Evolutionary conservation across 2,329 filamentous ascomycete species (phyloP).

Genomic region (Diplodia sapinea): DNA sequence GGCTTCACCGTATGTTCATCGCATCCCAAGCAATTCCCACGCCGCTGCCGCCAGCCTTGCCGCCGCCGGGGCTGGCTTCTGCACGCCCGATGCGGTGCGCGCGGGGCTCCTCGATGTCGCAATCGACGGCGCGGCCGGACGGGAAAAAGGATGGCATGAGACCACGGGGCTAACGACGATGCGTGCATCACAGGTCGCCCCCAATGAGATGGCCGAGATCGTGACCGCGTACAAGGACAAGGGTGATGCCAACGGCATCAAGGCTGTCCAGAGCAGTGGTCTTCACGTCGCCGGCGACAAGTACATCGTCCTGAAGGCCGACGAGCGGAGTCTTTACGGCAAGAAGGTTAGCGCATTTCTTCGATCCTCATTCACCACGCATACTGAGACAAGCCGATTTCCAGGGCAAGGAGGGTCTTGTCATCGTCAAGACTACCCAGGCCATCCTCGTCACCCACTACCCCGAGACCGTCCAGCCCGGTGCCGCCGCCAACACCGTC

Average conservation of each 20-base stretch:
- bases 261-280: slow-evolving; percentile 73
- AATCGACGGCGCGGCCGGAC: slow-evolving; percentile 12
- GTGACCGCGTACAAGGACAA: slow-evolving; percentile 60
- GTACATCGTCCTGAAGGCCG: slow-evolving; percentile 77
- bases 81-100: slow-evolving; percentile 1
- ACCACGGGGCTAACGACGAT: slow-evolving; percentile 17
- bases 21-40: slow-evolving; percentile 21
- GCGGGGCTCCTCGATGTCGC: slow-evolving; percentile 16
- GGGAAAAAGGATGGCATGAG: slow-evolving; percentile 31
- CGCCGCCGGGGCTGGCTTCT: background rate
- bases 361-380: slow-evolving; percentile 27
- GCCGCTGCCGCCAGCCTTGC: background rate
- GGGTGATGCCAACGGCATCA: slow-evolving; percentile 58
- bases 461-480: slow-evolving; percentile 72
- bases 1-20: slow-evolving; percentile 73
- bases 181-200: slow-evolving; percentile 51
- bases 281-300: slow-evolving; percentile 77
- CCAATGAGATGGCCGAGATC: slow-evolving; percentile 62
- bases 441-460: slow-evolving; percentile 90
- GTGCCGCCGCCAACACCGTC: slow-evolving; percentile 77
- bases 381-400: background rate
- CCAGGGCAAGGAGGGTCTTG: slow-evolving; percentile 79
- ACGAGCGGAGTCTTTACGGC: slow-evolving; percentile 80
- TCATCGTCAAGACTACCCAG: slow-evolving; percentile 84
- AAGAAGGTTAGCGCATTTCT: slow-evolving; percentile 70